Evolutionary conservation across 164 flowering plant species (phyloP), one percentile per base, ranked within the genome.

Genomic region (Buxus sempervirens): DNA sequence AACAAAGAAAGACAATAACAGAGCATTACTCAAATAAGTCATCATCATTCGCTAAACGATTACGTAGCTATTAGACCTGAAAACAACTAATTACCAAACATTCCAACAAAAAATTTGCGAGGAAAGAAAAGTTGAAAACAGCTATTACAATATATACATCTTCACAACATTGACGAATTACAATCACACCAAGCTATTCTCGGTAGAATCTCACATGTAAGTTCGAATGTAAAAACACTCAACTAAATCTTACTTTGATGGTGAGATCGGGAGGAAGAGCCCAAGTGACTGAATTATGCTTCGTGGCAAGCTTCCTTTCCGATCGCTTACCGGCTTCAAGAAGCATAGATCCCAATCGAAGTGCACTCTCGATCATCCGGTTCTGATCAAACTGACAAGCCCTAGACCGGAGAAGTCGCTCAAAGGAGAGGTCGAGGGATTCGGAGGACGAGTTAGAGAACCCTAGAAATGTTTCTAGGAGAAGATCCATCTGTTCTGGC

Each of bases 221-320:
- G 27, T 5, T 14, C 14, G 38, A 19, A 58, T 32, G 22, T 3
- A 57, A 58, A 20, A 64, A 45, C 6, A 16, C 5, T 22, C 15
- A 42, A 70, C 18, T 1, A 26, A 42, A 22, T 27, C 78, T 5
- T 51, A 93, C 98, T 73, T 87, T 89, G 77, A 85, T 81, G 54
- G 97, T 89, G 82, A 93, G 90, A 77, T 91, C 98, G 23, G 84
- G 81, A 55, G 96, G 85, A 23, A 93, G 91, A 57, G 84, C 79
- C 98, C 98, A 93, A 7, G 76, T 69, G 56, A 75, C 49, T 2
- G 91, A 88, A 75, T 93, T 93, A 66, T 89, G 92, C 66, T 67
- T 63, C 21, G 85, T 72, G 45, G 88, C 84, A 27, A 86, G 88
- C 66, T 79, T 88, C 38, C 97, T 64, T 21, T 86, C 79, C 1